Evolutionary conservation across 257 asterid species (phyloP).

Genomic region (Nyctanthes arbortristis): DNA sequence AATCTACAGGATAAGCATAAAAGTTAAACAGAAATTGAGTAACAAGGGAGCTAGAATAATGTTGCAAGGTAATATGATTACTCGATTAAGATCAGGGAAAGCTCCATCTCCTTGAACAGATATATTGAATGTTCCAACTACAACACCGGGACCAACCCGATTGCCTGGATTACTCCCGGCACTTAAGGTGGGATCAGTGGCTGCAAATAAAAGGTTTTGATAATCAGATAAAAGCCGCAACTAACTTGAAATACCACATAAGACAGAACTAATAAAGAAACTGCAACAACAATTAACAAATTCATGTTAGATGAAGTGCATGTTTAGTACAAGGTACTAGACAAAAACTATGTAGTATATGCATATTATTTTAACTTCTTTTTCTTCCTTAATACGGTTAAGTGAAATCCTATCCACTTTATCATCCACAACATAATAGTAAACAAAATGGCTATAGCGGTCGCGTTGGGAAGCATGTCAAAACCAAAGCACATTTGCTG

Average conservation of each 20-base stretch:
- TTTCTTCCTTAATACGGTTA: background rate
- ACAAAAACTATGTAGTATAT: background rate
- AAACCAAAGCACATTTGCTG: background rate
- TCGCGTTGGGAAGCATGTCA: background rate
- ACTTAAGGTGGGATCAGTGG: slow-evolving; percentile 54
- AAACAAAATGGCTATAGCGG: background rate
- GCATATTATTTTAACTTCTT: background rate
- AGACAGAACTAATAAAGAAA: slow-evolving; percentile 10
- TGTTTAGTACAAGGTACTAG: background rate
- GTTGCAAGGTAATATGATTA: slow-evolving; percentile 31
- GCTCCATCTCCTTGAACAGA: slow-evolving; percentile 82
- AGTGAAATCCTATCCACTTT: background rate
- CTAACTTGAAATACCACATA: slow-evolving; percentile 7
- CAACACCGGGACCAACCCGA: slow-evolving; percentile 52
- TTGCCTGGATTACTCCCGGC: slow-evolving; percentile 44
- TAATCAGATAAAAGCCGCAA: slow-evolving; percentile 24
- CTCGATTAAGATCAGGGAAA: slow-evolving; percentile 75
- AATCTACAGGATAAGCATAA: slow-evolving; percentile 50
- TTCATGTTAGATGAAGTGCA: background rate
- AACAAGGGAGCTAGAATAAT: slow-evolving; percentile 15
- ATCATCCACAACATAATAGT: background rate
- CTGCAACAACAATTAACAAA: slow-evolving; percentile 10
- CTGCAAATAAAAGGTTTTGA: slow-evolving; percentile 39
- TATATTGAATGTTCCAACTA: slow-evolving; percentile 78
- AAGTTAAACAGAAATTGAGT: slow-evolving; percentile 7